Conservation (phyloP, 1,284 basidiomycete species). For the Schizophyllum amplum region DNA sequence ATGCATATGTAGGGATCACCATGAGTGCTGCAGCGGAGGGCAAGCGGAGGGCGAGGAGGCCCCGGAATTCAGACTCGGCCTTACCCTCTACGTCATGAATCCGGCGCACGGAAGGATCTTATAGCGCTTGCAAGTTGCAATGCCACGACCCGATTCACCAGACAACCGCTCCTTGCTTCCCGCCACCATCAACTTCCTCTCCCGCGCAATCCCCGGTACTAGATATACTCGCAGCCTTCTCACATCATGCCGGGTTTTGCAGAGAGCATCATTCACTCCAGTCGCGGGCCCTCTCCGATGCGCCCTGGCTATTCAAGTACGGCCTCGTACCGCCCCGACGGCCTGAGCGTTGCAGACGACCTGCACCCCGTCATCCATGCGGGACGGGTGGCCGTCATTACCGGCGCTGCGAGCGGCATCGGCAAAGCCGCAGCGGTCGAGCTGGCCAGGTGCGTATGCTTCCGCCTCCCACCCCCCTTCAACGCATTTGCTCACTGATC, state of each 20-base stretch:
- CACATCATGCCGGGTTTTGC: not conserved
- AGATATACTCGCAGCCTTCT: not conserved
- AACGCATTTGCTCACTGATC: slow-evolving; percentile 9
- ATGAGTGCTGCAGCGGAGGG: not conserved
- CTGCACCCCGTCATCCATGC: slow-evolving; percentile 66
- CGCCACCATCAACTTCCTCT: not conserved
- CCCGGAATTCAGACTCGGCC: not conserved
- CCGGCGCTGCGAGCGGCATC: slow-evolving; percentile 78
- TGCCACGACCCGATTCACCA: too few relatives aligned
- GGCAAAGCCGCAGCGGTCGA: slow-evolving; percentile 76
- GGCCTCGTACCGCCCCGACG: not conserved
- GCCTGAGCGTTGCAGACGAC: slow-evolving; percentile 31
- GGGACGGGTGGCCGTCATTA: slow-evolving; percentile 74
- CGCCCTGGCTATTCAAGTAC: not conserved
- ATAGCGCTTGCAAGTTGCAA: not conserved
- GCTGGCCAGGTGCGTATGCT: slow-evolving; percentile 66
- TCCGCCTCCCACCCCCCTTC: slow-evolving; percentile 9
- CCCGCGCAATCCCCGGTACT: not conserved
- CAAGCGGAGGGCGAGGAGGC: too few relatives aligned
- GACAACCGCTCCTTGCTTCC: not conserved
- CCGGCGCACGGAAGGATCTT: not conserved
- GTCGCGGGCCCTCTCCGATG: not conserved
- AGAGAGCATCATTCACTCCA: not conserved
- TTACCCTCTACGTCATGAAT: not conserved
- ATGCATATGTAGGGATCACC: not conserved